phyloP scores from a whole-genome alignment of 306 rosid genomes.

The Betula pendula region DNA sequence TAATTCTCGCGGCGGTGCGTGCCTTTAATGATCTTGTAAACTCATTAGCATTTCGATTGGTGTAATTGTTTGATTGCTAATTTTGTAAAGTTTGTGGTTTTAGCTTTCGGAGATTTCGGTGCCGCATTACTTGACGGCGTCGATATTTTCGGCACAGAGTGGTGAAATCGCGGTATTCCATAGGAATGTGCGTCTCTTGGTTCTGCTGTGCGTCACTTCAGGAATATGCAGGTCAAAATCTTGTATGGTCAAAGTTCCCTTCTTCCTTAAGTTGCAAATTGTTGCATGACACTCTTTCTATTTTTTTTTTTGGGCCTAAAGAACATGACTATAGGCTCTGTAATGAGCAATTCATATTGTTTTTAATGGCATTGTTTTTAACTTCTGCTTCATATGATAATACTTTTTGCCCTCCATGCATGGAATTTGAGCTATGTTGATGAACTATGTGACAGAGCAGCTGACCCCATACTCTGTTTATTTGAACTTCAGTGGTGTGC shows the following conservation, averaged over 20 bases:
- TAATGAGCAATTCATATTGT: not conserved
- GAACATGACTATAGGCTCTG: not conserved
- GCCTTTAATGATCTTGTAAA: not conserved
- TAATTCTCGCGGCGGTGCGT: constrained; percentile 75
- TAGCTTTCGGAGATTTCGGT: constrained; percentile 89
- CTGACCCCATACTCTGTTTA: constrained; percentile 40
- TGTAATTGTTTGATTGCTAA: not conserved
- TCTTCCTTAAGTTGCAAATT: constrained; percentile 24
- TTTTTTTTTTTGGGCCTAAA: not conserved
- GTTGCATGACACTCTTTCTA: constrained; percentile 4
- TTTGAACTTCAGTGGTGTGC: constrained; percentile 76
- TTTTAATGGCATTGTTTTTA: not conserved
- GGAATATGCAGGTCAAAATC: constrained; percentile 99
- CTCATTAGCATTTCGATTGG: not conserved
- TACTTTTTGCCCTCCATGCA: not conserved
- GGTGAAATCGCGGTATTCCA: constrained; percentile 69
- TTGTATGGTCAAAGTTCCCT: constrained; percentile 86
- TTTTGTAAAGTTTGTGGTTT: constrained; percentile 15
- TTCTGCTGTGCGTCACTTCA: constrained; percentile 64
- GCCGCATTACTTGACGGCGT: constrained; percentile 90
- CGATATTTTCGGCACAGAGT: constrained; percentile 81
- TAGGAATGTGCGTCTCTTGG: constrained; percentile 72
- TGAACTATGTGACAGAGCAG: constrained; percentile 4
- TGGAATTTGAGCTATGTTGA: constrained; percentile 31
- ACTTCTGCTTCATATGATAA: not conserved